phyloP scores from a whole-genome alignment of 257 asterid genomes.

The Datura wrightii region DNA sequence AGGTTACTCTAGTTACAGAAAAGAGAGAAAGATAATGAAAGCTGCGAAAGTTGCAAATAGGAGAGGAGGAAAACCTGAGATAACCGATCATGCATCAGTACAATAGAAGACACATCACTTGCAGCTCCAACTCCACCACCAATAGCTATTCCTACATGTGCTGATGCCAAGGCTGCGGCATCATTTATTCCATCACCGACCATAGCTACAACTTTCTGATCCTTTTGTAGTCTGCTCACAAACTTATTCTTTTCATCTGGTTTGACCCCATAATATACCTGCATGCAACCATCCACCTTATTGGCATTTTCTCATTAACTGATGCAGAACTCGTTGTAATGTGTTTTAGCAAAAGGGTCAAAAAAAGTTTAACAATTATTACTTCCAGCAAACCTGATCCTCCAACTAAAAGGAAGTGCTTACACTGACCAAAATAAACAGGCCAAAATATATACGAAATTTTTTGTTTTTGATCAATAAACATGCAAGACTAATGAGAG shows the following conservation, averaged over 20 bases:
- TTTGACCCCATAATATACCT: slow-evolving; percentile 87
- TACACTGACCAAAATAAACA: not conserved
- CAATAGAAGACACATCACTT: slow-evolving; percentile 93
- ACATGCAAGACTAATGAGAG: not conserved
- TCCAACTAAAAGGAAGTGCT: not conserved
- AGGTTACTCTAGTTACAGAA: slow-evolving; percentile 28
- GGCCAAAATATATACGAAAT: no score
- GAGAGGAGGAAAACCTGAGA: slow-evolving; percentile 67
- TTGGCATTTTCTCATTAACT: not conserved
- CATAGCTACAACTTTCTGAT: slow-evolving; percentile 87
- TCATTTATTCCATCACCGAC: slow-evolving; percentile 99
- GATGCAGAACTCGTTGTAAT: not conserved
- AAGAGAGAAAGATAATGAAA: not conserved
- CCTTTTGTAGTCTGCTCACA: slow-evolving; percentile 69
- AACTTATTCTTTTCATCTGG: slow-evolving; percentile 87
- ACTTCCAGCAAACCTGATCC: not conserved
- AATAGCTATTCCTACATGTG: slow-evolving; percentile 95
- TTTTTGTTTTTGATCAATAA: not conserved
- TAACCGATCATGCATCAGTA: slow-evolving; percentile 90
- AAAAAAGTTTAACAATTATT: not conserved
- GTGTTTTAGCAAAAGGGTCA: not conserved
- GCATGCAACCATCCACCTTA: slow-evolving; percentile 43
- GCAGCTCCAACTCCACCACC: slow-evolving; percentile 99
- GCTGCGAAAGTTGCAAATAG: not conserved
- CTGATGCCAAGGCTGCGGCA: slow-evolving; percentile 95